Base-by-base conservation (phyloP, 257 asterid species). In the Cinchona pubescens region DNA sequence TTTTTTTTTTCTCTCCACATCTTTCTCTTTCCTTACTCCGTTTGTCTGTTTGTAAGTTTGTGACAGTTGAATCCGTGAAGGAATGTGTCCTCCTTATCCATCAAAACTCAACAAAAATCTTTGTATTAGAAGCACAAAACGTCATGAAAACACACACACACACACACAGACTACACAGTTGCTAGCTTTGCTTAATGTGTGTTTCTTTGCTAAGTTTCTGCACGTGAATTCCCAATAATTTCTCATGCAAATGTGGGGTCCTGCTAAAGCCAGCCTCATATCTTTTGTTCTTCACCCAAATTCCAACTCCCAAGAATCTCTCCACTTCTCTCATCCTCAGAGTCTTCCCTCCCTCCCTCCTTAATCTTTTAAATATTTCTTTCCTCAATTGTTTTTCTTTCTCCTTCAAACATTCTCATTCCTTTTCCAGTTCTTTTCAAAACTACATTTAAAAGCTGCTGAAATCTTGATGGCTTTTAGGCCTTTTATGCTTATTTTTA, bases 201-300 rank as follows among this genome's bases (percentile, higher is more conserved):
- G 40, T 42, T 67, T 14, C 29, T 49, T 62, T 73, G 63, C 69
- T 53, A 69, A 76, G 75, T 79, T 75, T 77, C 43, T 86, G 85
- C 97, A 91, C 96, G 96, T 93, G 98, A 93, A 88, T 80, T 84
- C 73, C 90, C 96, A 93, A 93, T 91, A 79, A 93, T 93, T 93
- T 91, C 84, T 88, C 96, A 93, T 91, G 97, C 94, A 91, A 85
- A 61, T 29, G 98, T 90, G 96, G 97, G 98, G n/a, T n/a, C n/a
- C n/a, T 71, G 82, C 91, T 60, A 66, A 63, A 66, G 85, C 85
- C 94, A 87, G 85, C 92, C 82, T 81, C 86, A 82, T 79, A 56
- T n/a, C 82, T 79, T 88, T 93, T 91, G 97, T 90, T 88, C 30
- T 59, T 87, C 76, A 79, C 85, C 96, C 86, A 84, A 84, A 78